Evolutionary conservation across 345 rosid species (phyloP).

Genomic region (Ailanthus altissimus): DNA sequence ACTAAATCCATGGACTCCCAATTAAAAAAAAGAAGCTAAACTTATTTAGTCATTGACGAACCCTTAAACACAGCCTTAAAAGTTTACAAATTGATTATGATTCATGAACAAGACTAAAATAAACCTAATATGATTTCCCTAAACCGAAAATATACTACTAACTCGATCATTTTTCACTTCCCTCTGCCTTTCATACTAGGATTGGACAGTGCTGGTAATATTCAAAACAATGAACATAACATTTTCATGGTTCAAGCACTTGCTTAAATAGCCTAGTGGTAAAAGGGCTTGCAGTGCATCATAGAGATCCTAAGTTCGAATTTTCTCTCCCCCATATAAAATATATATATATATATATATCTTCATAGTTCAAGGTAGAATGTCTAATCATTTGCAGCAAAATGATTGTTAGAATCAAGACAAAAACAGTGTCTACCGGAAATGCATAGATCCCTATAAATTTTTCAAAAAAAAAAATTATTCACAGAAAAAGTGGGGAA

Average conservation of each 20-base stretch:
- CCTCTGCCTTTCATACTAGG: background rate
- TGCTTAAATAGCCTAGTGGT: too few species aligned
- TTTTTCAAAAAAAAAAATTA: background rate
- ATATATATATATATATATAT: too few species aligned
- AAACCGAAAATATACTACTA: background rate
- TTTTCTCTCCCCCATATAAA: too few species aligned
- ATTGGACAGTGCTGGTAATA: background rate
- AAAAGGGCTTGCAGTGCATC: too few species aligned
- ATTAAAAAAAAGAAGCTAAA: background rate
- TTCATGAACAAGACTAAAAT: background rate
- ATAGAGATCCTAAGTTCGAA: too few species aligned
- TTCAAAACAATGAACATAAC: background rate
- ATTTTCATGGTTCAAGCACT: background rate
- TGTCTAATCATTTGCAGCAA: constrained; percentile 8
- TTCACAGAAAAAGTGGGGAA: background rate
- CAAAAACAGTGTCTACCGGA: background rate
- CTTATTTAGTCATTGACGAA: background rate
- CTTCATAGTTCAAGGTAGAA: background rate
- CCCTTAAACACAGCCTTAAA: background rate
- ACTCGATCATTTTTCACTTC: background rate
- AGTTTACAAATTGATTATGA: background rate
- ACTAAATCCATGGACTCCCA: too few species aligned
- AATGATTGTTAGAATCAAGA: constrained; percentile 16
- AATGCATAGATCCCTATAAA: background rate
- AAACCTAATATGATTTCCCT: background rate